Conservation (phyloP, 1,284 basidiomycete species). For the Waitea zeae region DNA sequence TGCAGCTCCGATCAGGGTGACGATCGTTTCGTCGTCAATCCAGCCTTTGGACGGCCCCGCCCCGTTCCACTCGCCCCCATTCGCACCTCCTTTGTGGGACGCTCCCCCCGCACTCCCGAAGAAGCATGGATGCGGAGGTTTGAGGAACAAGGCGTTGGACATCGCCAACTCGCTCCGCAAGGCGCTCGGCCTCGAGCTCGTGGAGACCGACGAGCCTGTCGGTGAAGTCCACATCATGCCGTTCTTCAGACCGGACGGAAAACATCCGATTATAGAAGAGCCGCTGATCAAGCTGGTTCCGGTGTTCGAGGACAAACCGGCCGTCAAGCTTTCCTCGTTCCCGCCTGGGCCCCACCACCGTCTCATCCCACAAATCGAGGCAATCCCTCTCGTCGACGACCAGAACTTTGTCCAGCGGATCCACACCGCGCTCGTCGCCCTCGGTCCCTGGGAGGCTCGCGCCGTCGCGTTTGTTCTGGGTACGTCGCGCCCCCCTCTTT, state of each 20-base stretch:
- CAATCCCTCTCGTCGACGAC: no score
- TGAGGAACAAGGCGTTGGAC: conserved; percentile 27
- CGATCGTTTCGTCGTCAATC: no score
- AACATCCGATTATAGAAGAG: conserved; percentile 8
- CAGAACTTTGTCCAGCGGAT: conserved; percentile 35
- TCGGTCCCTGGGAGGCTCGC: conserved; percentile 68
- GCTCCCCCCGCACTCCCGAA: no score
- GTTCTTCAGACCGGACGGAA: conserved; percentile 14
- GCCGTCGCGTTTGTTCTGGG: conserved; percentile 66
- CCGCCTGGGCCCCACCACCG: no score
- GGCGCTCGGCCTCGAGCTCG: conserved; percentile 27
- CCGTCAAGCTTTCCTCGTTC: no score
- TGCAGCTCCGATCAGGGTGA: no score
- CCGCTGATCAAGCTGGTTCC: conserved; percentile 9
- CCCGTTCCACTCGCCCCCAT: no score
- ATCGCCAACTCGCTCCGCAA: conserved; percentile 30
- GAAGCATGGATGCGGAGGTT: no score
- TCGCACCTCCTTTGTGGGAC: no score
- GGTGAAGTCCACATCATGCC: conserved; percentile 17
- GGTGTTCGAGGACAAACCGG: no score
- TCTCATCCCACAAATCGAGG: no score
- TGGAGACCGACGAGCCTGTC: conserved; percentile 15
- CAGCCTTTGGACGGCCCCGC: no score
- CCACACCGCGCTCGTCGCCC: conserved; percentile 40
- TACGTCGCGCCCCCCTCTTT: conserved; percentile 17